A percentile compares a stretch with the other conserved stretches of the same genome.
These are phyloP conservation scores for Suhomyces emberorum DNA, from an alignment of 805 yeast species.

Conservation along the genomic window DNA sequence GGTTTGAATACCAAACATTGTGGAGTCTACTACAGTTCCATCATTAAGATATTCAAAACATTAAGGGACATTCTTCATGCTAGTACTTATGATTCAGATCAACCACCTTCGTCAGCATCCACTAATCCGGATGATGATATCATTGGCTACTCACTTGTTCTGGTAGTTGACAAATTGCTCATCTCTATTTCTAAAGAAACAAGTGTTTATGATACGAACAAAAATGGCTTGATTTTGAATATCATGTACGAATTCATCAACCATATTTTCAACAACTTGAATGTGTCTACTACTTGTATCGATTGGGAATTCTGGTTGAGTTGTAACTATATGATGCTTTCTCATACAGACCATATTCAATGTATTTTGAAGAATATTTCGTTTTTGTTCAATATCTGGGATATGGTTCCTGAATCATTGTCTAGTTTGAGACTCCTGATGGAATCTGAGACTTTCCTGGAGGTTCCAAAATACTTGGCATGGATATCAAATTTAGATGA, in stretches of 20 bases:
- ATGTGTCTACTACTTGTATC: constrained; percentile 23
- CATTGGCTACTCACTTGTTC: constrained; percentile 15
- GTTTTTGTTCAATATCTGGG: constrained; percentile 73
- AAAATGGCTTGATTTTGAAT: constrained; percentile 39
- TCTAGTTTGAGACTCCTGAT: constrained; percentile 8
- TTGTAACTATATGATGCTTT: constrained; percentile 56
- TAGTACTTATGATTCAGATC: constrained; percentile 3
- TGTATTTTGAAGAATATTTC: constrained; percentile 62
- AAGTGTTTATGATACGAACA: constrained; percentile 36
- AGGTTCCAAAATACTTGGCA: constrained; percentile 9
- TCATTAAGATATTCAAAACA: constrained; percentile 37
- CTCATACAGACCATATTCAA: constrained; percentile 55
- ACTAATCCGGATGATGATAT: constrained; percentile 20
- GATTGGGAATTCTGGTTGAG: constrained; percentile 80
- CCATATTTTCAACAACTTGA: constrained; percentile 26
- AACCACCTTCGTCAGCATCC: not conserved
- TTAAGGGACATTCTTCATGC: constrained; percentile 33
- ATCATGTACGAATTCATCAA: constrained; percentile 38
- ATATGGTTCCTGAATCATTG: constrained; percentile 48
- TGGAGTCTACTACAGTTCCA: constrained; percentile 37
- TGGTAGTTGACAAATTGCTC: constrained; percentile 32
- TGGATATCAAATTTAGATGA: constrained; percentile 43
- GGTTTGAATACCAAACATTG: constrained; percentile 19
- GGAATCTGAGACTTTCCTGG: constrained; percentile 1
- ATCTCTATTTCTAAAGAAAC: constrained; percentile 32